Evolutionary conservation across 257 asterid species (phyloP), one percentile per base, ranked within the genome.

Genomic region (Handroanthus guayacan): DNA sequence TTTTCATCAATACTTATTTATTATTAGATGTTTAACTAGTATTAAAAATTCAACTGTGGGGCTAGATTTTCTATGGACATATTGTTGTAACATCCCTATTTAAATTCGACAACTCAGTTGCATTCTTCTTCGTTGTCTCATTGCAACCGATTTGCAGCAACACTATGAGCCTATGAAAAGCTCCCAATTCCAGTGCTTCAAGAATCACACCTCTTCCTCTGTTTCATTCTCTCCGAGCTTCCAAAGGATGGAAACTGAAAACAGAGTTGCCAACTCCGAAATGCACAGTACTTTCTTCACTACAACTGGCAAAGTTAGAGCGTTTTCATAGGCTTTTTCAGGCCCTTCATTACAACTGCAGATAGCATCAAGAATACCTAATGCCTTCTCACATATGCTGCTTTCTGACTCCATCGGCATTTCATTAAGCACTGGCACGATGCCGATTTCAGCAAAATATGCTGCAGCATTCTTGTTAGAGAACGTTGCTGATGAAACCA

Each of bases 261-360:
- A 79, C 61, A 81, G 85, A 0, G 88, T 84, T 1, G 89, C 87
- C 83, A 83, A 39, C 17, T 82, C 85, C 16, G 95, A 89, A 70
- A 89, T 82, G 0, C 88, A 67, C 57, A 85, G 56, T 17, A 89
- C 9, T 73, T 89, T 89, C 90, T 87, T 89, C 71, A 87, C 88
- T 74, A 89, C 6, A 41, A 86, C 60, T 20, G 95, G 91, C 9
- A 80, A 39, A 1, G 83, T 77, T 3, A 89, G 75, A 62, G 82
- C 89, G 71, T 84, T 78, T 3, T 47, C 78, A 20, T 56, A 62
- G 3, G 66, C 90, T 72, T 70, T 86, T 62, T 71, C 78, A n/a
- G 82, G 81, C 71, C 84, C 95, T 64, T 82, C 84, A 11, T 13
- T 73, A 5, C 18, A 55, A 12, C 82, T 75, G 78, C 89, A 87